These are phyloP conservation scores for Lanmaoa rubissima DNA, from an alignment of 768 basidiomycete species.

Conservation along the genomic window DNA sequence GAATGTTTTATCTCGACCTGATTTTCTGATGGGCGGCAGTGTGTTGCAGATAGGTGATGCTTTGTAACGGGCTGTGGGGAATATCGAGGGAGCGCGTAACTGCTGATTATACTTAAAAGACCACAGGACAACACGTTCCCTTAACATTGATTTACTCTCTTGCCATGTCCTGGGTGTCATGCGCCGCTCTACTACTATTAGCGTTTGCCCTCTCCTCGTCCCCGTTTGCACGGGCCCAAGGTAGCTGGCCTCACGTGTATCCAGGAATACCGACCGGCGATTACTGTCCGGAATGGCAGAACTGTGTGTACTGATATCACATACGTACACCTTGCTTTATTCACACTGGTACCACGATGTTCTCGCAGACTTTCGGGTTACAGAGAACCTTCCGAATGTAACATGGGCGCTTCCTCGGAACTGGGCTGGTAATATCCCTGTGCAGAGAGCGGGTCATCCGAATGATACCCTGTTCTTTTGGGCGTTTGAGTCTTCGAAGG, in stretches of 20 bases:
- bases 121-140: neutral
- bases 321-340: neutral
- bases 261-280: slow-evolving; percentile 43
- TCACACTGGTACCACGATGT: neutral
- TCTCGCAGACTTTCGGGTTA: slow-evolving; percentile 56
- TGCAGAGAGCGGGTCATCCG: slow-evolving; percentile 56
- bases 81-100: too few species aligned
- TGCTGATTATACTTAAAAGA: neutral
- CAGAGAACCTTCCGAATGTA: slow-evolving; percentile 53
- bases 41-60: too few species aligned
- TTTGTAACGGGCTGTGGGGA: too few species aligned
- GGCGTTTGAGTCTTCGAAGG: slow-evolving; percentile 54
- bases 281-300: slow-evolving; percentile 41
- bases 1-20: too few species aligned
- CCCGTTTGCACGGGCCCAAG: slow-evolving; percentile 1
- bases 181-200: neutral
- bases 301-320: too few species aligned
- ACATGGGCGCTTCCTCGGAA: slow-evolving; percentile 47
- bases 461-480: slow-evolving; percentile 68
- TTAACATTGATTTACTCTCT: neutral
- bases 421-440: slow-evolving; percentile 66
- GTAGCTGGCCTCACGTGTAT: slow-evolving; percentile 38
- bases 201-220: neutral
- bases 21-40: too few species aligned
- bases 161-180: neutral